Conservation (phyloP, 1,284 basidiomycete genomes). For the Cryptococcus hybrid region DNA sequence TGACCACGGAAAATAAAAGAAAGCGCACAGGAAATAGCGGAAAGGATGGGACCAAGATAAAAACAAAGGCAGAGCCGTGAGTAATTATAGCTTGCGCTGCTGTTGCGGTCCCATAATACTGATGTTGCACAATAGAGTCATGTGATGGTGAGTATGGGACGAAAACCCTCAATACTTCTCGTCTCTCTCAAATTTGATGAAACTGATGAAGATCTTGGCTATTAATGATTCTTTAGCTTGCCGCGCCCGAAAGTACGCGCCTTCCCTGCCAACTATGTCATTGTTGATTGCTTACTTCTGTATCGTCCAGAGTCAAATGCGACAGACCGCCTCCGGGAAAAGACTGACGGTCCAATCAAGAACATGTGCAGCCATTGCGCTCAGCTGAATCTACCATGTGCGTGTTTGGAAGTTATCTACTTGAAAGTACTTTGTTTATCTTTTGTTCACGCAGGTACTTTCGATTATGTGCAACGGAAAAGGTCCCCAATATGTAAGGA, state of each 20-base stretch:
- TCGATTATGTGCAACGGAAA: constrained; percentile 88
- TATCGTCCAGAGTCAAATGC: constrained; percentile 38
- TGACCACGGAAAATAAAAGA: constrained; percentile 1
- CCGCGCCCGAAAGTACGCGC: constrained; percentile 40
- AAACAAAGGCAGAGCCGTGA: constrained; percentile 47
- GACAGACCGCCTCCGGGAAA: constrained; percentile 41
- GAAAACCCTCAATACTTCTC: background rate
- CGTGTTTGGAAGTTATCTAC: constrained; percentile 17
- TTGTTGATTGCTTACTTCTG: background rate
- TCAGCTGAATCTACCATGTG: constrained; percentile 72
- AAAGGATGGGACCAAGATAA: constrained; percentile 20
- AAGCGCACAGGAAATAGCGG: constrained; percentile 2
- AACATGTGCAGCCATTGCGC: constrained; percentile 61
- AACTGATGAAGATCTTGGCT: background rate
- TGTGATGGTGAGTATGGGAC: constrained; percentile 39
- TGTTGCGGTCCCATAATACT: background rate
- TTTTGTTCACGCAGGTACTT: constrained; percentile 55
- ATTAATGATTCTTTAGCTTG: constrained; percentile 25
- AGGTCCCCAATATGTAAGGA: constrained; percentile 77
- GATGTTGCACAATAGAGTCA: constrained; percentile 22
- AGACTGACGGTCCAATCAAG: constrained; percentile 12
- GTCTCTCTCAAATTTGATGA: background rate
- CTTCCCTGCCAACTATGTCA: background rate
- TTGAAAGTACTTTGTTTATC: too few species aligned
- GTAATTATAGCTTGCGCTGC: constrained; percentile 7